phyloP scores from a whole-genome alignment of 805 yeast genomes.

The Millerozyma miso region DNA sequence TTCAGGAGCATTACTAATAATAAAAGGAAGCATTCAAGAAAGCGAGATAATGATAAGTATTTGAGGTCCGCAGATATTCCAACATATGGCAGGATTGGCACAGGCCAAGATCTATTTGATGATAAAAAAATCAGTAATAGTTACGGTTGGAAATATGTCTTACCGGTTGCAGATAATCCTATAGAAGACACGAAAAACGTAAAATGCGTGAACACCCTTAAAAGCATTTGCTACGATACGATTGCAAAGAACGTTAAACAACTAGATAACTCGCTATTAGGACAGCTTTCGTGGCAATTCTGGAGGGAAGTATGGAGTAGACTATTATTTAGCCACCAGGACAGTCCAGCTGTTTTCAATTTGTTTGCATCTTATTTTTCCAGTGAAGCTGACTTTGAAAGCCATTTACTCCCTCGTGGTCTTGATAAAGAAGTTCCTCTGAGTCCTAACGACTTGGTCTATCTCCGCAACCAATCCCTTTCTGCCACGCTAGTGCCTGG shows the following conservation, averaged over 20 bases:
- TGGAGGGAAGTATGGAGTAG: constrained; percentile 31
- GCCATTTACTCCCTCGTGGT: constrained; percentile 14
- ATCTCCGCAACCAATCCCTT: not conserved
- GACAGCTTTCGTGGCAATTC: constrained; percentile 21
- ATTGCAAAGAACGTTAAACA: constrained; percentile 25
- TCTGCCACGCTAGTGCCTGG: constrained; percentile 8
- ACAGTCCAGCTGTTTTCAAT: constrained; percentile 25
- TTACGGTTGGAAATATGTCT: constrained; percentile 13
- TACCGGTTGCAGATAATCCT: constrained; percentile 6
- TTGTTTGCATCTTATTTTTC: constrained; percentile 23
- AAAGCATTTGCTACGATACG: constrained; percentile 21
- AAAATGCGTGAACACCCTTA: constrained; percentile 14
- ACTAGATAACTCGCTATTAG: constrained; percentile 16
- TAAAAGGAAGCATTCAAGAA: no score
- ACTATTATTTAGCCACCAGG: constrained; percentile 21
- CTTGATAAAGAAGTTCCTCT: no score
- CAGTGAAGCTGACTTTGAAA: constrained; percentile 14
- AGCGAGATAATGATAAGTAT: no score
- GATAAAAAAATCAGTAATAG: constrained; percentile 7
- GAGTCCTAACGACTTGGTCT: not conserved
- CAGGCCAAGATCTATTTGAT: constrained; percentile 4
- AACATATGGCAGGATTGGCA: constrained; percentile 2
- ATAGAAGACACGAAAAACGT: not conserved
- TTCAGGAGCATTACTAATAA: no score
- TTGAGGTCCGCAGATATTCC: no score